Base-by-base conservation (phyloP, 2,329 filamentous ascomycete species). In the Penicillium sp. region DNA sequence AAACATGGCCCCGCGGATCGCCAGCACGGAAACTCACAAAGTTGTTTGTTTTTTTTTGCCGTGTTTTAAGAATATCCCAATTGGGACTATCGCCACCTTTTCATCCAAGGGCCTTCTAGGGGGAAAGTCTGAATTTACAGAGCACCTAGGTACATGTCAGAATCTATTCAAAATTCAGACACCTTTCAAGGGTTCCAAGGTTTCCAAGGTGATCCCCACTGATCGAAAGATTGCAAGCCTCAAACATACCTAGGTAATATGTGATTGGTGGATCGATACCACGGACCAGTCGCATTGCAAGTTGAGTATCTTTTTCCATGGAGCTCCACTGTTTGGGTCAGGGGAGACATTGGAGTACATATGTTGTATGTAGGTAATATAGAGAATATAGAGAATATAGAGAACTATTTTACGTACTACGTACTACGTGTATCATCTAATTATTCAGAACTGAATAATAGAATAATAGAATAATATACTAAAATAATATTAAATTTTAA, bases 241-340 rank as follows among this genome's bases (percentile, higher is more conserved):
- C 26, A 24, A 51, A 26, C 22, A 45, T 40, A n/a, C n/a, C n/a
- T n/a, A n/a, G n/a, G n/a, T n/a, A n/a, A n/a, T n/a, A 45, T 55
- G 16, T 55, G 48, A 55, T 55, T 55, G 53, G 53, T 24, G 16
- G 49, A 34, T n/a, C n/a, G 42, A 29, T 22, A 32, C 3, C 9
- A 55, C 11, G 34, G 53, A 46, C 53, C 53, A 55, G 53, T 55
- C 20, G 35, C 53, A 39, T 45, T 55, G 53, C 40, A 55, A 54
- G 31, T 13, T 43, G 45, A 6, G 3, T 34, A 11, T 26, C 32
- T 16, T 31, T 50, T 55, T 38, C n/a, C 45, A 13, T 39, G 24
- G 24, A 8, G 24, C 24, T 26, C 24, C 24, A 8, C 24, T 26
- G 24, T 26, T 26, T 26, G 24, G 24, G 24, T 26, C 24, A 26